Conservation (phyloP, 352 stramenopile genomes). For the Phytophthora meadii region DNA sequence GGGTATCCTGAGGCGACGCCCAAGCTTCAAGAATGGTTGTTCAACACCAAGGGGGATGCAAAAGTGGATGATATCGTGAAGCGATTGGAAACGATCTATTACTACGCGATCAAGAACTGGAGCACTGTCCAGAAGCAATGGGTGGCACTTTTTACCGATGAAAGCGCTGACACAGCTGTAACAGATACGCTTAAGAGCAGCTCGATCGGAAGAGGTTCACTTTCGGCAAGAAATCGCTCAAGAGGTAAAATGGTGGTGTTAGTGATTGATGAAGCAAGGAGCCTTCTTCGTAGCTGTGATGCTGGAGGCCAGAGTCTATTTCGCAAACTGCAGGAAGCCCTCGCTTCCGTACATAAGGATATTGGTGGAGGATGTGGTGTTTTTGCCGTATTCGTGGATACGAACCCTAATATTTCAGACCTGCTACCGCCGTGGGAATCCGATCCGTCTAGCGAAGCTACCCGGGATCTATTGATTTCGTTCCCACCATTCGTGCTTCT, state of each 20-base stretch:
- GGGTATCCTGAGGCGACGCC: conserved; percentile 6
- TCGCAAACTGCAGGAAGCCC: neutral
- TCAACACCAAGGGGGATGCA: neutral
- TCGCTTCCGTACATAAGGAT: neutral
- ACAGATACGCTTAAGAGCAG: neutral
- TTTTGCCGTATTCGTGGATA: neutral
- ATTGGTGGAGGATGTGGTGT: neutral
- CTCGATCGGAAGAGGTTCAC: too few species aligned
- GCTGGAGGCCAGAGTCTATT: neutral
- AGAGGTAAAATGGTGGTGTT: neutral
- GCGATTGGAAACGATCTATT: conserved; percentile 3
- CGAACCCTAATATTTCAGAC: neutral
- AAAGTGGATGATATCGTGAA: neutral
- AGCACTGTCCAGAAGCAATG: neutral
- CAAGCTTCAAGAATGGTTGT: conserved; percentile 7
- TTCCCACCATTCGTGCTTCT: neutral
- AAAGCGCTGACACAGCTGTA: neutral
- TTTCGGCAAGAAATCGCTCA: too few species aligned
- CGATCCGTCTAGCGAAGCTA: too few species aligned
- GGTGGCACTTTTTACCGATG: neutral
- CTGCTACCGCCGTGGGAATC: too few species aligned
- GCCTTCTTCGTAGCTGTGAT: neutral
- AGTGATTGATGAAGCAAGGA: neutral
- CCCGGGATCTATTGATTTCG: too few species aligned
- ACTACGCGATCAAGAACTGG: conserved; percentile 13